These are phyloP conservation scores for Aristolochia fimbriata DNA, from an alignment of 164 flowering plant genomes.

Conservation along the genomic window DNA sequence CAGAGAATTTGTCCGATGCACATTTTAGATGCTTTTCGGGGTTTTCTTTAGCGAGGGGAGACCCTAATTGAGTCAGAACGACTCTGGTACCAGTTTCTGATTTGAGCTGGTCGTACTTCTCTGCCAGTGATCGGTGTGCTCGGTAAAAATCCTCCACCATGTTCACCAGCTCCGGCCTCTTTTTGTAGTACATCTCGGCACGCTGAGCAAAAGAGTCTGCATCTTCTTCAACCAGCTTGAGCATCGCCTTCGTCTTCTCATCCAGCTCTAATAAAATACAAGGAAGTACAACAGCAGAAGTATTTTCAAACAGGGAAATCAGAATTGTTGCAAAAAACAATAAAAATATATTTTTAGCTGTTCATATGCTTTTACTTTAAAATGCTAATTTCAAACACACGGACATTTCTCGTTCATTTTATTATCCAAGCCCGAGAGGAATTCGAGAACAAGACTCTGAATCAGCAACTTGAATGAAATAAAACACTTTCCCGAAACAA, in stretches of 20 bases:
- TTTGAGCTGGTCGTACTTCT: constrained; percentile 59
- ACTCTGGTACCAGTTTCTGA: constrained; percentile 33
- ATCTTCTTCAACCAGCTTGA: constrained; percentile 72
- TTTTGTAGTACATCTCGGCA: constrained; percentile 91
- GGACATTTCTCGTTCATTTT: too few species aligned
- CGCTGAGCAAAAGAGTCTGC: constrained; percentile 84
- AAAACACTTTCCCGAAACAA: too few species aligned
- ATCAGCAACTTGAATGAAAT: background rate
- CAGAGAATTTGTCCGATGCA: constrained; percentile 14
- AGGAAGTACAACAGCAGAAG: too few species aligned
- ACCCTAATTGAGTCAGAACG: constrained; percentile 13
- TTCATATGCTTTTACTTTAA: too few species aligned
- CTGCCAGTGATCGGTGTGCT: constrained; percentile 72
- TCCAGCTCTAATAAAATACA: constrained; percentile 43
- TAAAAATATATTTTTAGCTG: too few species aligned
- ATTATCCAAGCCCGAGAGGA: too few species aligned
- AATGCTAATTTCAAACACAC: too few species aligned
- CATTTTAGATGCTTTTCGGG: constrained; percentile 17
- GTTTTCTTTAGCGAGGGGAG: constrained; percentile 28
- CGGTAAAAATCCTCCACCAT: constrained; percentile 88
- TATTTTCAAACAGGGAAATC: too few species aligned
- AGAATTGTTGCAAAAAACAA: too few species aligned
- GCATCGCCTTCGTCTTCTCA: constrained; percentile 65
- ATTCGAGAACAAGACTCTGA: background rate
- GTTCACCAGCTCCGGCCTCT: constrained; percentile 72